These are phyloP conservation scores for Neopestalotiopsis sp. DNA, from an alignment of 2,329 filamentous ascomycete genomes.

Conservation along the genomic window DNA sequence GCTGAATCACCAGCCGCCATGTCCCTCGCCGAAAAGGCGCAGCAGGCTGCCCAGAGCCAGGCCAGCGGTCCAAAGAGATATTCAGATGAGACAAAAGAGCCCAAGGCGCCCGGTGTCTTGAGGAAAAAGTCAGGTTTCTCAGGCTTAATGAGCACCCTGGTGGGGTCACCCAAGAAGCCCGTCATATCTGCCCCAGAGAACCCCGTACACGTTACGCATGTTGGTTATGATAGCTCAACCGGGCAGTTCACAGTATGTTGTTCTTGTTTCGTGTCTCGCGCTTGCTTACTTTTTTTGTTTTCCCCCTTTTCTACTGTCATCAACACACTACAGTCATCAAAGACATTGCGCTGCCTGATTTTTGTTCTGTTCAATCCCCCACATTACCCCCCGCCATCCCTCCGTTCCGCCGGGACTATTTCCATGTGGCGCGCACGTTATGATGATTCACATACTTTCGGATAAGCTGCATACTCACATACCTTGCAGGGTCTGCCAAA, in stretches of 20 bases:
- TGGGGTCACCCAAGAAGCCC: slow-evolving; percentile 86
- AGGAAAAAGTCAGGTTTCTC: slow-evolving; percentile 90
- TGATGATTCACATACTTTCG: background rate
- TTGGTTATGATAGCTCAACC: slow-evolving; percentile 94
- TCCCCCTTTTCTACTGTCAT: background rate
- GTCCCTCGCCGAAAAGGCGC: slow-evolving; percentile 44
- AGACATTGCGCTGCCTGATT: background rate
- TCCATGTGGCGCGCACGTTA: background rate
- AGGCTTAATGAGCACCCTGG: slow-evolving; percentile 81
- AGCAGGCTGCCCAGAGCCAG: slow-evolving; percentile 49
- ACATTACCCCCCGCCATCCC: slow-evolving; percentile 22
- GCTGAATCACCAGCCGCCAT: slow-evolving; percentile 53
- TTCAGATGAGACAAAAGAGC: slow-evolving; percentile 75
- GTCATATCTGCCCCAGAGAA: slow-evolving; percentile 98
- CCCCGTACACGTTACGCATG: slow-evolving; percentile 96
- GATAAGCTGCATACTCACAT: slow-evolving; percentile 19
- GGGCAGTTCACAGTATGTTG: slow-evolving; percentile 86
- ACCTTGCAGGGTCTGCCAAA: slow-evolving; percentile 82
- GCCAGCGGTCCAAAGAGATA: slow-evolving; percentile 70
- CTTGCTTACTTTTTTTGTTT: background rate
- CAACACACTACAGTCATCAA: background rate
- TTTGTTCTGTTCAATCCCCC: slow-evolving; percentile 21
- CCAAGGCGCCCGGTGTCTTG: slow-evolving; percentile 61
- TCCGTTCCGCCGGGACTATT: background rate
- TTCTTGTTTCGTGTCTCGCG: slow-evolving; percentile 22